Conservation (phyloP, 2,329 filamentous ascomycete genomes). For the Colletotrichum falcatum region DNA sequence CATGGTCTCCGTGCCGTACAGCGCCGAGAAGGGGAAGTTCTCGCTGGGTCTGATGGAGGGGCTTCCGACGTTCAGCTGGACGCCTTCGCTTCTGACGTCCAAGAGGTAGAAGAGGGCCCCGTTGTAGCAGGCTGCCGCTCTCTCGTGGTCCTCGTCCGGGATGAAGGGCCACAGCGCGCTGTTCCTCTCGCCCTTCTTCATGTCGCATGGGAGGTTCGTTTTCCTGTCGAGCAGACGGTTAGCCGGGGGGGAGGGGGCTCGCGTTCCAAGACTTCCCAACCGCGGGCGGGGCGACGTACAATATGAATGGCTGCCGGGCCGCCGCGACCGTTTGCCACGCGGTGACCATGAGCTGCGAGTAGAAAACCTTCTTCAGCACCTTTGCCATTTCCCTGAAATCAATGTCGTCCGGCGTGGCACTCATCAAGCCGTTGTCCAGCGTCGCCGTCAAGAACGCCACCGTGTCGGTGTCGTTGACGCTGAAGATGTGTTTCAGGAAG, state of each 20-base stretch:
- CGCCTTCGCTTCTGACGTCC: constrained; percentile 12
- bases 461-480: neutral
- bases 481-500: constrained; percentile 10
- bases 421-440: constrained; percentile 24
- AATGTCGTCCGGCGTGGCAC: constrained; percentile 2
- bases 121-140: constrained; percentile 20
- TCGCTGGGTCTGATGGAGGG: constrained; percentile 17
- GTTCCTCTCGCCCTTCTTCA: neutral
- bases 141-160: neutral
- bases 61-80: neutral
- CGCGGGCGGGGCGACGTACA: constrained; percentile 1
- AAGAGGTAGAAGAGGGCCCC: constrained; percentile 14
- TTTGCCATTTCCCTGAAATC: constrained; percentile 15
- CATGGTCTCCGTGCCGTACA: constrained; percentile 5
- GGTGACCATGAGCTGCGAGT: constrained; percentile 4
- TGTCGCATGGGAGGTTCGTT: constrained; percentile 21
- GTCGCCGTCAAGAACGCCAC: constrained; percentile 6
- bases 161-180: constrained; percentile 20
- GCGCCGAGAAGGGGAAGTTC: neutral
- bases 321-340: constrained; percentile 3
- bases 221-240: neutral
- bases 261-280: neutral
- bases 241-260: too few species aligned
- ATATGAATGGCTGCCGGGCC: constrained; percentile 11
- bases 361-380: constrained; percentile 24